phyloP scores from a whole-genome alignment of 177 flowering plant genomes.

The Vitis hybrid region DNA sequence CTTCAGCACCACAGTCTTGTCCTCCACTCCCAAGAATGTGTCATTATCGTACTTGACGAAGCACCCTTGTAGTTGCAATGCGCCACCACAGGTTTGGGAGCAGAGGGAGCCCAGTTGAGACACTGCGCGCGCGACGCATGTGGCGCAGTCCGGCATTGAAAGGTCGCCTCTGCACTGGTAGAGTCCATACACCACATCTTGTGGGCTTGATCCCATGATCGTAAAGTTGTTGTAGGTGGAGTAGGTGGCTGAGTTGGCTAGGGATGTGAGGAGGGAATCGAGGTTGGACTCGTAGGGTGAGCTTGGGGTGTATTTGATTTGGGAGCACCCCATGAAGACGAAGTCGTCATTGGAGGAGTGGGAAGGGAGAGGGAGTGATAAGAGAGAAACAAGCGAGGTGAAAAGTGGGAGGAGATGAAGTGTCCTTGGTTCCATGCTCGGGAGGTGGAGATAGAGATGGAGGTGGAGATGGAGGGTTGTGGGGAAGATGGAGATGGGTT shows the following conservation, averaged over 20 bases:
- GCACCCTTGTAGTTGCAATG: constrained; percentile 54
- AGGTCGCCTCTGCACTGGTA: constrained; percentile 71
- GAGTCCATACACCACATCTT: constrained; percentile 51
- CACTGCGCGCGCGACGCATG: constrained; percentile 50
- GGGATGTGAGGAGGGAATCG: constrained; percentile 59
- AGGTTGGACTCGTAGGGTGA: constrained; percentile 51
- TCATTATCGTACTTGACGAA: constrained; percentile 56
- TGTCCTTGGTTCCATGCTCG: constrained; percentile 3
- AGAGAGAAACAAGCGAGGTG: constrained; percentile 11
- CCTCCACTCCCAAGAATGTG: constrained; percentile 48
- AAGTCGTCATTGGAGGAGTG: constrained; percentile 29
- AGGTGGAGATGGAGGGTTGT: background rate
- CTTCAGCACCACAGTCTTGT: constrained; percentile 52
- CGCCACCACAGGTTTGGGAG: constrained; percentile 44
- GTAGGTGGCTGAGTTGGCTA: constrained; percentile 65
- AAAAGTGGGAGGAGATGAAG: constrained; percentile 8
- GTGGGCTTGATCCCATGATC: constrained; percentile 40
- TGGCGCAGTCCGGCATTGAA: constrained; percentile 64
- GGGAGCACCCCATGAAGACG: constrained; percentile 57
- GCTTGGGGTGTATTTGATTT: constrained; percentile 34
- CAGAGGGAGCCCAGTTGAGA: constrained; percentile 35
- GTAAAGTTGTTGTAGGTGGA: constrained; percentile 58
- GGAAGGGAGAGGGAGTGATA: constrained; percentile 8
- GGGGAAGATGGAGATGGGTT: constrained; percentile 1
- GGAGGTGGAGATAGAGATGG: constrained; percentile 1